Evolutionary conservation across 257 asterid genomes (phyloP).

Genomic region (Gardenia jasminoides): DNA sequence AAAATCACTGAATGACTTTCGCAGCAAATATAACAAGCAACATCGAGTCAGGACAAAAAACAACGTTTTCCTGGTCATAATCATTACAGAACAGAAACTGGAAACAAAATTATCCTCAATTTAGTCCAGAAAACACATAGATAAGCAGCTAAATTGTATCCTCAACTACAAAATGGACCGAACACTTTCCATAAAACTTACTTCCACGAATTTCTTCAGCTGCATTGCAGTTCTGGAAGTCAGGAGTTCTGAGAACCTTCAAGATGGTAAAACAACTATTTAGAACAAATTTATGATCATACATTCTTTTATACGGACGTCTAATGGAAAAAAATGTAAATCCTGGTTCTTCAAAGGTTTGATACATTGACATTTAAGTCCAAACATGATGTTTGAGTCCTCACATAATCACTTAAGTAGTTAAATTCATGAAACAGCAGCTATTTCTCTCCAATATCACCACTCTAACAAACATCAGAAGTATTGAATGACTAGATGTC

Average conservation of each 20-base stretch:
- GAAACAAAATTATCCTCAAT: not conserved
- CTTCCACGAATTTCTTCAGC: conserved; percentile 76
- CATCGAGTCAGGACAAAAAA: not conserved
- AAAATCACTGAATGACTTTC: not conserved
- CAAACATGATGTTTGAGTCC: not conserved
- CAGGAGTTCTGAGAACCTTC: conserved; percentile 86
- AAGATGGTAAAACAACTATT: conserved; percentile 28
- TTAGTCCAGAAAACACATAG: not conserved
- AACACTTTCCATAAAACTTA: conserved; percentile 24
- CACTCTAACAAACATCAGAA: not conserved
- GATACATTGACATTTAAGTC: not conserved
- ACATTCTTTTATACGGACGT: not conserved
- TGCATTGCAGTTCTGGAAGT: conserved; percentile 76
- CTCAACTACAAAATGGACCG: not conserved
- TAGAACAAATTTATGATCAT: not conserved
- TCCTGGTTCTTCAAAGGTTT: not conserved
- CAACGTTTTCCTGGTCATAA: not conserved
- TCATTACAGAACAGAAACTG: not conserved
- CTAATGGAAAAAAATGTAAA: not conserved
- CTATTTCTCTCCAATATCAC: not conserved
- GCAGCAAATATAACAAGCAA: not conserved
- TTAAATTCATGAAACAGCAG: not conserved
- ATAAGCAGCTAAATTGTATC: not conserved
- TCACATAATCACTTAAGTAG: not conserved
- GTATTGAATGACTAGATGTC: not conserved